Conservation (phyloP, 2,329 filamentous ascomycete genomes). For the Colletotrichum liaoningense region DNA sequence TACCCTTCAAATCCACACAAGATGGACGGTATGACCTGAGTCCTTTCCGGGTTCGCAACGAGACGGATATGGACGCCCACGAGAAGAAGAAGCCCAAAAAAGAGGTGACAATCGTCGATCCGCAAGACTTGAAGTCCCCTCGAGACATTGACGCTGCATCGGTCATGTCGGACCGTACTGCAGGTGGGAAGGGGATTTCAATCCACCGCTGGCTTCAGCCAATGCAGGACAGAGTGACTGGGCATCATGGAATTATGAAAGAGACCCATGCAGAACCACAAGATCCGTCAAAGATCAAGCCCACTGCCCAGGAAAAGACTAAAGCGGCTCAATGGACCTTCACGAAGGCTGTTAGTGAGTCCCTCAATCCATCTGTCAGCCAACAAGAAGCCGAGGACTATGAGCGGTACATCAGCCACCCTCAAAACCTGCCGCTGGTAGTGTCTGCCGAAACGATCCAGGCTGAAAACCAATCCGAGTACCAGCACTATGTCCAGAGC, state of each 20-base stretch:
- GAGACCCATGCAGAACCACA: conserved; percentile 46
- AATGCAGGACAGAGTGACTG: conserved; percentile 35
- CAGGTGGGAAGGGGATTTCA: conserved; percentile 55
- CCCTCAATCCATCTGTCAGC: conserved; percentile 85
- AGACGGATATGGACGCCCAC: conserved; percentile 66
- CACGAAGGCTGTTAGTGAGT: conserved; percentile 85
- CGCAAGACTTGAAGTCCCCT: conserved; percentile 52
- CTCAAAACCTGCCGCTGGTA: conserved; percentile 87
- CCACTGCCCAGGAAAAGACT: conserved; percentile 77
- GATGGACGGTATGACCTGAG: conserved; percentile 85
- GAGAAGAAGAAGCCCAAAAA: conserved; percentile 74
- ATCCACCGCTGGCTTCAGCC: conserved; percentile 73
- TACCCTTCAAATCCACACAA: conserved; percentile 78
- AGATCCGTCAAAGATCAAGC: conserved; percentile 57
- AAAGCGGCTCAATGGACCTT: conserved; percentile 90
- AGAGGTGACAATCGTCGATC: conserved; percentile 76
- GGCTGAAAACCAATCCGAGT: conserved; percentile 72
- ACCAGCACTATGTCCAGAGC: conserved; percentile 83
- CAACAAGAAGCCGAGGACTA: conserved; percentile 86
- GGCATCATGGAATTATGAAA: conserved; percentile 68
- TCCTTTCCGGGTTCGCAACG: conserved; percentile 84
- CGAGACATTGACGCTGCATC: conserved; percentile 44
- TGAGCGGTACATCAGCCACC: conserved; percentile 87
- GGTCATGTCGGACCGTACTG: conserved; percentile 22
- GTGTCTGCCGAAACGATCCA: conserved; percentile 73